These are phyloP conservation scores for Aegilops tauschii DNA, from an alignment of 176 grass and related monocot genomes.

Conservation along the genomic window DNA sequence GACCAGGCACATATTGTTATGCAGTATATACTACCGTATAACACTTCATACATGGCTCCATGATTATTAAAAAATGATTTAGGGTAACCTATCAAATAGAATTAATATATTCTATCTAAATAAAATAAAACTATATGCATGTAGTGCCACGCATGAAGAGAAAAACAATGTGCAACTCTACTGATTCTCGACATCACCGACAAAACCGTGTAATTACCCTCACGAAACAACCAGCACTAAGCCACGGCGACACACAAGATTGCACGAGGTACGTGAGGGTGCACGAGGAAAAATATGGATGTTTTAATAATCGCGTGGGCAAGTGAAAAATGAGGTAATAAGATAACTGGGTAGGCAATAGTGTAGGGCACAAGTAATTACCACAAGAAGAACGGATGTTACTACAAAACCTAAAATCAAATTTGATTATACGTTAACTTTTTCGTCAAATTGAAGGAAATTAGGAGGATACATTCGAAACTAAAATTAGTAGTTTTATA, in stretches of 20 bases:
- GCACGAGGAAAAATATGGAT: neutral
- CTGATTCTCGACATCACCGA: neutral
- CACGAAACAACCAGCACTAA: accelerated
- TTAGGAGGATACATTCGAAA: no score
- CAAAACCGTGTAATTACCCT: neutral
- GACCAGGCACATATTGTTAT: neutral
- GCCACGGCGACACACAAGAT: accelerated
- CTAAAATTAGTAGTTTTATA: neutral
- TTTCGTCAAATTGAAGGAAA: neutral
- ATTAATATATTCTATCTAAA: neutral
- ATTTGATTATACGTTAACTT: neutral
- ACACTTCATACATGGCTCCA: neutral
- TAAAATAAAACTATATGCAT: neutral
- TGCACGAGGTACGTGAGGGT: neutral
- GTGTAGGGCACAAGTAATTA: neutral
- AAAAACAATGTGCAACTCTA: neutral
- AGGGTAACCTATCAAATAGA: neutral
- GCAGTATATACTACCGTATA: neutral
- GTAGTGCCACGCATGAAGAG: neutral
- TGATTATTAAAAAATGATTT: neutral
- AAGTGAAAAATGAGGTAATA: neutral
- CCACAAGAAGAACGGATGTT: neutral
- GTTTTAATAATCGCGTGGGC: neutral
- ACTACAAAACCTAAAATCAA: neutral
- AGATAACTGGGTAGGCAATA: neutral